Conservation (phyloP, 2,329 filamentous ascomycete species). For the Cercospora brassicicola region DNA sequence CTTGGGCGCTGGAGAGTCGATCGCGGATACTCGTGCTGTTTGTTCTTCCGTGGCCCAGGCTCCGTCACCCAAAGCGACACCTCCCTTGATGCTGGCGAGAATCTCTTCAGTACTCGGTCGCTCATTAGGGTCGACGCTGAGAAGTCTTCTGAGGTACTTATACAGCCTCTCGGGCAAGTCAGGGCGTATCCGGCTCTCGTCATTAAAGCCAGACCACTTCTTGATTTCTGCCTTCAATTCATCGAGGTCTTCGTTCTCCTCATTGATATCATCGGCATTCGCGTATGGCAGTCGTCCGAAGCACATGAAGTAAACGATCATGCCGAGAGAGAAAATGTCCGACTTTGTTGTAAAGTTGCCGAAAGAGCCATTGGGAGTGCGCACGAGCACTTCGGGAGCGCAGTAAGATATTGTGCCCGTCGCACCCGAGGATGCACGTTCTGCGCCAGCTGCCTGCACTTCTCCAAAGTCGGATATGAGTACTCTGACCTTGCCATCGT, state of each 20-base stretch:
- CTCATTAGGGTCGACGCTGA: constrained; percentile 73
- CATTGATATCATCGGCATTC: constrained; percentile 79
- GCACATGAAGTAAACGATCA: constrained; percentile 98
- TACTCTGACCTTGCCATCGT: constrained; percentile 68
- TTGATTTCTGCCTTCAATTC: constrained; percentile 81
- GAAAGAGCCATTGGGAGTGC: constrained; percentile 64
- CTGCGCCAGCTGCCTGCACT: constrained; percentile 79
- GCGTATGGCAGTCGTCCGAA: constrained; percentile 85
- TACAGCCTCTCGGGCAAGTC: constrained; percentile 88
- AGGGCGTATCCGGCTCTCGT: constrained; percentile 59
- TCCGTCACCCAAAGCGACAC: constrained; percentile 39
- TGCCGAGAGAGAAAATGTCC: constrained; percentile 95
- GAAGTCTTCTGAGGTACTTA: constrained; percentile 73
- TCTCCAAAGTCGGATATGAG: constrained; percentile 98
- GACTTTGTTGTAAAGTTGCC: constrained; percentile 97
- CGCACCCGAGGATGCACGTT: constrained; percentile 84
- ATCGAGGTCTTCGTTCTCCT: constrained; percentile 90
- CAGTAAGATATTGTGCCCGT: constrained; percentile 98
- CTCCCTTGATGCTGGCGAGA: constrained; percentile 70
- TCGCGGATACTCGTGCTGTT: constrained; percentile 44
- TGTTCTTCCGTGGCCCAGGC: constrained; percentile 31
- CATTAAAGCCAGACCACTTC: constrained; percentile 79
- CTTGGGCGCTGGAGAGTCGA: constrained; percentile 41
- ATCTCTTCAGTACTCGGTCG: constrained; percentile 86
- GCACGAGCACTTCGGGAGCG: constrained; percentile 80